Evolutionary conservation across 805 yeast species (phyloP).

Genomic region (Kodamaea fukazawae): DNA sequence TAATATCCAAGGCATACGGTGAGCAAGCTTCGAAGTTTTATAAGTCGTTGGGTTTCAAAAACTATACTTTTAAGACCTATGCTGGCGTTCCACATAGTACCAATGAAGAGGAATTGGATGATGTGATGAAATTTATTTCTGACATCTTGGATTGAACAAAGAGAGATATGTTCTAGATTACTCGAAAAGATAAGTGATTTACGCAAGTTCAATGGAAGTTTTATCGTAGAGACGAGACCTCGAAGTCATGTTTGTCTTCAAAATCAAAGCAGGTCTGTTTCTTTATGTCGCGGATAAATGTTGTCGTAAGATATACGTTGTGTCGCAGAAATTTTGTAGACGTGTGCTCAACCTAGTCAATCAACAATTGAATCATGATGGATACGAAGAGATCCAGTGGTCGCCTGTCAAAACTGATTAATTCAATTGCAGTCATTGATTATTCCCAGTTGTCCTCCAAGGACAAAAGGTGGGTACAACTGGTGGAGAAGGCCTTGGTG

Average conservation of each 20-base stretch:
- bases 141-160: slow-evolving; percentile 15
- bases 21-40: slow-evolving; percentile 43
- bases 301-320: no score
- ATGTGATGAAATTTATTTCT: slow-evolving; percentile 40
- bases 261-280: no score
- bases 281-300: no score
- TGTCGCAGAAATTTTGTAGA: no score
- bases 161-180: background rate
- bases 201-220: no score
- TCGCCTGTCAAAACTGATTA: background rate
- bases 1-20: slow-evolving; percentile 48
- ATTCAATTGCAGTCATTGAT: slow-evolving; percentile 2
- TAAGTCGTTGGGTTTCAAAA: slow-evolving; percentile 43
- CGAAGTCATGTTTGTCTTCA: no score
- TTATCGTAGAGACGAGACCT: no score
- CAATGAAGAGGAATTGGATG: slow-evolving; percentile 61
- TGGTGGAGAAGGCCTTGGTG: slow-evolving; percentile 68
- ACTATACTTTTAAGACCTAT: slow-evolving; percentile 50
- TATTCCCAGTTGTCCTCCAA: slow-evolving; percentile 9
- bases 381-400: slow-evolving; percentile 1
- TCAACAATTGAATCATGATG: background rate
- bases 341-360: no score
- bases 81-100: slow-evolving; percentile 67
- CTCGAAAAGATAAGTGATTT: no score
- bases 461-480: slow-evolving; percentile 65